Conservation (phyloP, 164 flowering plant genomes). For the Dillenia turbinata region DNA sequence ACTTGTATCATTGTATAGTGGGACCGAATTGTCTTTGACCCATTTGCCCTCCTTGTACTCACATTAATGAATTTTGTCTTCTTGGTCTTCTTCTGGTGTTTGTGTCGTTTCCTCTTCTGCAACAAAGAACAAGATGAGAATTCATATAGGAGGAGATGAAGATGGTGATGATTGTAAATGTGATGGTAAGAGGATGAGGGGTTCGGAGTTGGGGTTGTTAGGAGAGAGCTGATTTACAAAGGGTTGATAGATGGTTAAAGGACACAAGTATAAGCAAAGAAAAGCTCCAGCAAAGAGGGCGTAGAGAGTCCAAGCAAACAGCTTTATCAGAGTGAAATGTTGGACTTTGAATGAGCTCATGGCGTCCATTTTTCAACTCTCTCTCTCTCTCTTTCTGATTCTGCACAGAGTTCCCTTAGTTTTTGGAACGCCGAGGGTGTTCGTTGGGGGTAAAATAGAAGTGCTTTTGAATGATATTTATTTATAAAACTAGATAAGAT, state of each 20-base stretch:
- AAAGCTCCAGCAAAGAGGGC: constrained; percentile 44
- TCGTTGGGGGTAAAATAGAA: too few relatives aligned
- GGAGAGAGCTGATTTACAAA: constrained; percentile 7
- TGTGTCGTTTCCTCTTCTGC: background rate
- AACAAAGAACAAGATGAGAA: background rate
- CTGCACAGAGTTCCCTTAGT: too few relatives aligned
- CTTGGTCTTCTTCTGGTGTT: constrained; percentile 17
- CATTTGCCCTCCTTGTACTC: constrained; percentile 67
- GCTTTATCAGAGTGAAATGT: constrained; percentile 23
- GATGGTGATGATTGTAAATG: background rate
- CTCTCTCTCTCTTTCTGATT: background rate
- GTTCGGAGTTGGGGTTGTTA: constrained; percentile 6
- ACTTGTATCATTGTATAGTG: constrained; percentile 65
- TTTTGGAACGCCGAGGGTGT: too few relatives aligned
- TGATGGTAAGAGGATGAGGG: constrained; percentile 16
- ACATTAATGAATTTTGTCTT: constrained; percentile 22
- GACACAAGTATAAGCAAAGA: constrained; percentile 46
- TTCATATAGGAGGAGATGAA: background rate
- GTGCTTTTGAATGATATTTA: too few relatives aligned
- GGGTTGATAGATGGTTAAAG: constrained; percentile 18
- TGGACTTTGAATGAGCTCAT: constrained; percentile 37
- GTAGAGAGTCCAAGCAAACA: constrained; percentile 44
- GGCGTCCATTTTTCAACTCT: constrained; percentile 26
- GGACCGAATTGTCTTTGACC: constrained; percentile 55
- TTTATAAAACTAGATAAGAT: too few relatives aligned